These are phyloP conservation scores for Pleurozium schreberi DNA, from an alignment of 225 moss, liverwort and hornwort genomes.

Conservation along the genomic window DNA sequence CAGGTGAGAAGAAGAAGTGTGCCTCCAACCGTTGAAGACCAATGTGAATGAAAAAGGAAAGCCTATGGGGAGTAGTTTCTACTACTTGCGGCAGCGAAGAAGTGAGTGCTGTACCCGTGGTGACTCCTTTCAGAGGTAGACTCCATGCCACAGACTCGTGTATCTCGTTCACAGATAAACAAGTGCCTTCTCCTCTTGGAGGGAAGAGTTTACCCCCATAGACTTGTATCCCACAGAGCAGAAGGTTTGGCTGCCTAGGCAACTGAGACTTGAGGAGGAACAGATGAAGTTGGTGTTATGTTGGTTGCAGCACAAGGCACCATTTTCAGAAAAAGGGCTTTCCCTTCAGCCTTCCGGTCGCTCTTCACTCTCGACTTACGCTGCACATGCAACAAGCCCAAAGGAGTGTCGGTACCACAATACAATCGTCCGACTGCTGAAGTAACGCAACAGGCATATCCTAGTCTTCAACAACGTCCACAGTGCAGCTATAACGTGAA, in stretches of 20 bases:
- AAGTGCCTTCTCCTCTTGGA: not conserved
- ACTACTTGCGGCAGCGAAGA: not conserved
- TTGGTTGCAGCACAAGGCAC: conserved; percentile 44
- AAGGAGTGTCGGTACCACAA: not conserved
- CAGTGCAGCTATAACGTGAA: not conserved
- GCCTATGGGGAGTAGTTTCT: not conserved
- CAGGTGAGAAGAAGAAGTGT: not conserved
- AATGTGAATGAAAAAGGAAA: not conserved
- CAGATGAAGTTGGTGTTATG: conserved; percentile 6
- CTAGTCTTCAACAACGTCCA: not conserved
- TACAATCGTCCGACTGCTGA: not conserved
- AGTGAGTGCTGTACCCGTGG: not conserved
- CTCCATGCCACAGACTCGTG: not conserved
- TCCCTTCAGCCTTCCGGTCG: not conserved
- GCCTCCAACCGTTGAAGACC: not conserved
- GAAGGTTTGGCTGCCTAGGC: not conserved
- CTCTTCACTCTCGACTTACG: conserved; percentile 9
- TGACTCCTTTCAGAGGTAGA: not conserved
- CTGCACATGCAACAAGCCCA: not conserved
- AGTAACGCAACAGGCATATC: not conserved
- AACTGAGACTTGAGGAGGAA: not conserved
- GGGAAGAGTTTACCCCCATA: not conserved
- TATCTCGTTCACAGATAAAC: not conserved
- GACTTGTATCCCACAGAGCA: not conserved
- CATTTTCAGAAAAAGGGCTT: conserved; percentile 34